Base-by-base conservation (phyloP, 768 basidiomycete genomes). In the Kwoniella newhampshirensis region DNA sequence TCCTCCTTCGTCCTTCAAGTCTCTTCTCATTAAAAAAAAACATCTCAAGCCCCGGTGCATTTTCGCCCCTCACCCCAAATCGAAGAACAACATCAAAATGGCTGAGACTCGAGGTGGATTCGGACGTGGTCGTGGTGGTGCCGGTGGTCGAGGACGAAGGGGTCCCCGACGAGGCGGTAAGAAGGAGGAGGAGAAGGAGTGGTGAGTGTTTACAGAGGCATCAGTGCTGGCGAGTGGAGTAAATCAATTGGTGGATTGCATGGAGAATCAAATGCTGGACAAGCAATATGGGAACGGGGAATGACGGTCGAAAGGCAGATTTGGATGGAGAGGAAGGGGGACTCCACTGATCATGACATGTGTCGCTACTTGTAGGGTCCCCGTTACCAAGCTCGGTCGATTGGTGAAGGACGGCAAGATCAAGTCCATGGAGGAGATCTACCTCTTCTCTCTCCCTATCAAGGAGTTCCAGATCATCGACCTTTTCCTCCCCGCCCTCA, bases 381-480 rank as follows among this genome's bases (percentile, higher is more conserved):
- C 96, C 70, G 93, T 97, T 80, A 98, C 96, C 78, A 99, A 98
- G 79, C 88, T 99, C 68, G 96, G 96, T 60, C 93, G 96, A 80
- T 85, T 99, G 75, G 93, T 97, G 42, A 97, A 96, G 81, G 96
- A 98, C 72, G 94, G 94, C 69, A 98, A 98, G 82, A 97, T 99
- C 82, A 97, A 94, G 81, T 96, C 92, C 45, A 93, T 99, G 85
- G 96, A 99, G 78, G 96, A 99, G 78, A 97, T 98, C 80, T 99
- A 98, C 81, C 92, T 99, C 76, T 99, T 98, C 86, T 99, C 96
- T 25, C 88, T 99, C 64, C 93, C 94, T 60, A 89, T 99, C 80
- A 99, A 98, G 81, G 96, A 99, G 81, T 98, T 81, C 83, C 96
- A 99, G 80, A 96, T 99, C 80, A 88, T 99, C 83, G 96, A 99